Base-by-base conservation (phyloP, 148 eudicot species). In the Persicaria tinctoria region DNA sequence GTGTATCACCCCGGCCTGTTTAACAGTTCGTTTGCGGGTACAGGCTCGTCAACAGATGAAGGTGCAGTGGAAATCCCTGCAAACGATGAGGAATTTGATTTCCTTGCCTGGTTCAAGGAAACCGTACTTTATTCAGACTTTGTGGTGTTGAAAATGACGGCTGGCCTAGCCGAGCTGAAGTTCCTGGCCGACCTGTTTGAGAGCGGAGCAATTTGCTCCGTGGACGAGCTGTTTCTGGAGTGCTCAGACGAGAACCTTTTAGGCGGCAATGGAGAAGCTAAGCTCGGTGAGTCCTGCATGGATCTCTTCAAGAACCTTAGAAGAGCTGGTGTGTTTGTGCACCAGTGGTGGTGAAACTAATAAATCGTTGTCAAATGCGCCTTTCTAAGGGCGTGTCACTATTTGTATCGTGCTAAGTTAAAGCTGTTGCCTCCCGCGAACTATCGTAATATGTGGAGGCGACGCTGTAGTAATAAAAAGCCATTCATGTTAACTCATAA, bases 221-320 rank as follows among this genome's bases (percentile, higher is more conserved):
- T 93, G 6, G 98, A 93, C 50, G 98, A 93, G 85, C 81, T 93
- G 74, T 93, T 93, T 76, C 79, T 93, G 51, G 84, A 82, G 8
- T 84, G 14, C 56, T 2, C 12, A 4, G 4, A 16, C 56, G 83
- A 74, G 73, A 51, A 57, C 51, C 17, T 48, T 53, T 4, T 16
- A 44, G 48, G 11, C 32, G 53, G 4, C 82, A 80, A 27, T 83
- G 77, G 47, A 77, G 81, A 70, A 80, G 90, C 76, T 81, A 13
- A 46, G 79, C 82, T 55, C 79, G 86, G 80, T 46, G 85, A 75
- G 48, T 88, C 46, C 73, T 85, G 3, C 38, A 53, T 72, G 69
- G 82, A 88, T 70, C 83, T 90, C 12, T 77, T 92, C 72, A 87
- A 77, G 69, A 82, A 80, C 6, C 84, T 93, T 5, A 78, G 98